Evolutionary conservation across 257 asterid species (phyloP), one percentile per base, ranked within the genome.

Genomic region (Salvia rosmarinus): DNA sequence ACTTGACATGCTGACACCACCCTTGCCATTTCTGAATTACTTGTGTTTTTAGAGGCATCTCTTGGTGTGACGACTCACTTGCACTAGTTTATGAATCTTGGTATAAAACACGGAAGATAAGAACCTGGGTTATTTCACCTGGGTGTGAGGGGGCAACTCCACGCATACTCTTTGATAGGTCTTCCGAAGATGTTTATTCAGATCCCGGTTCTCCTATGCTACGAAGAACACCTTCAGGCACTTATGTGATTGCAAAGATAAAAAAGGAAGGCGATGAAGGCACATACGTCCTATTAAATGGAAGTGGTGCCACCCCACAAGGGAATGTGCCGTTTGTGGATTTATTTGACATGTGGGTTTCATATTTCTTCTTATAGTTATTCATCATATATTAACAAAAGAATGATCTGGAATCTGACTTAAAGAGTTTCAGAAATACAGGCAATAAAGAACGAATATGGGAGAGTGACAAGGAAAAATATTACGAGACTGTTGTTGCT

Each of bases 131-230:
- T 72, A 83, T 88, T 79, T 87, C 97, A 66, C 97, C 99, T 13
- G 96, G 85, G 68, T 66, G 82, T 32, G 85, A 82, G 81, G 82
- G 82, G 79, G 78, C 77, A 58, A 82, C 74, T 77, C 95, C 96
- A 5, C 89, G 85, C 46, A 82, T 91, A 83, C 85, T 95, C 64
- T 95, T 95, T 75, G 99, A 95, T 87, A 80, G 99, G 85, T 95
- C 99, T 73, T 95, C 90, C 23, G 99, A 95, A 85, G 99, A 95
- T 83, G 98, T 95, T 70, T 95, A 95, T 83, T 91, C 99, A 32
- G 99, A 95, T 83, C 99, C 99, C 49, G 99, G 99, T 55, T 88
- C 95, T 81, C 99, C 99, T 25, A 91, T 91, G 98, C 68, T 77
- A 70, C 89, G 98, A 68, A 85, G 97, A 82, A 86, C 98, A 68